phyloP scores from a whole-genome alignment of 2,329 filamentous ascomycete species.

The Trichophyton simii region DNA sequence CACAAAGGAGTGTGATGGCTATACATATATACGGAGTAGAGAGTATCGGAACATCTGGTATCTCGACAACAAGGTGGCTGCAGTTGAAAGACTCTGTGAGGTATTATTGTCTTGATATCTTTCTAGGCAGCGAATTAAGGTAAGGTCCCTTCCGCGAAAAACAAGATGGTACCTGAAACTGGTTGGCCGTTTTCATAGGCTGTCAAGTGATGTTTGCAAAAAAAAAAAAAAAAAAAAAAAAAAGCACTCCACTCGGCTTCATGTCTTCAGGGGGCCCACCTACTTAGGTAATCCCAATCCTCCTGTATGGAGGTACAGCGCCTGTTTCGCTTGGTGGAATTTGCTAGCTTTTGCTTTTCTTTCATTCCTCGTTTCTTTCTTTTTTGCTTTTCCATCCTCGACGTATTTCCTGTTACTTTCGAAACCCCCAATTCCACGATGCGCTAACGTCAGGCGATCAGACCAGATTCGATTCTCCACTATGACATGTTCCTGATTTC shows the following conservation, averaged over 20 bases:
- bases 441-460: constrained; percentile 10
- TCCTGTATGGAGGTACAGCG: neutral
- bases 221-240: neutral
- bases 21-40: neutral
- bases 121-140: neutral
- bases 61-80: neutral
- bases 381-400: neutral
- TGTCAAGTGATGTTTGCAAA: neutral
- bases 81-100: neutral
- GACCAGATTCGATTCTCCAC: constrained; percentile 9
- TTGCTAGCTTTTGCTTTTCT: constrained; percentile 1
- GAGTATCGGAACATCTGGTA: neutral
- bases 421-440: constrained; percentile 3
- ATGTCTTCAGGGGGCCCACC: neutral
- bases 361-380: neutral
- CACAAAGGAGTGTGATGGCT: neutral
- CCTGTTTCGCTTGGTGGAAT: constrained; percentile 8
- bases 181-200: neutral
- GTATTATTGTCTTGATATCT: too few species aligned
- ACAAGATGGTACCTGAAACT: neutral
- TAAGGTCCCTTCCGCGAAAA: neutral
- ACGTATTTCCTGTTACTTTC: neutral
- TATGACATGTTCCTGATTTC: constrained; percentile 11
- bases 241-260: neutral
- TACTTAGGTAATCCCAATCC: constrained; percentile 4